Base-by-base conservation (phyloP, 2,329 filamentous ascomycete genomes). In the Coniosporium tulheliwenetii region DNA sequence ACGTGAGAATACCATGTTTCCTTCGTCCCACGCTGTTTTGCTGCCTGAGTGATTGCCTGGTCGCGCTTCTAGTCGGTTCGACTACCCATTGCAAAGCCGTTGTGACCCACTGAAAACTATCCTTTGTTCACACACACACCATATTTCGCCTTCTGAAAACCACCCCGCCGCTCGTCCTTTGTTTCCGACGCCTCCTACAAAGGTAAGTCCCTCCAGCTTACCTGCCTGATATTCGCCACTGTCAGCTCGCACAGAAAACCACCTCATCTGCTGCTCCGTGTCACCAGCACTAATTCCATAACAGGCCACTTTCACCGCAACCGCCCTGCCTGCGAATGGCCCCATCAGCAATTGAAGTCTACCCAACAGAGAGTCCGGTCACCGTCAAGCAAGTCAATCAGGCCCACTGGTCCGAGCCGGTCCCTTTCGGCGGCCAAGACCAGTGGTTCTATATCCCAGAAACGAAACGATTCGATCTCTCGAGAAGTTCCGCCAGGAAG, bases 401-500 rank as follows among this genome's bases (percentile, higher is more conserved):
- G 35, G 51, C 52, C 45, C 56, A 52, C 47, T 52, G 53, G 38
- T 58, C 57, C n/a, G 59, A 60, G 26, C 57, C 60, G 29, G 59
- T 62, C 39, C 51, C 59, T 5, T 64, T 64, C 41, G 59, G 60
- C 42, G 59, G 56, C 36, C 50, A 61, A 44, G 56, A 63, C 39
- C 56, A 60, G 55, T 64, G 60, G 60, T 55, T 58, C 47, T 64
- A 61, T 46, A 53, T 57, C 38, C 57, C 59, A 8, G 49, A 55
- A 16, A 59, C 59, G 41, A 60, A 55, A 40, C 60, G 59, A 43
- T 64, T 64, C 53, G 61, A 64, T 42, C 51, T 64, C 13, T 60
- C 58, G 13, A 54, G 61, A 29, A 58, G 58, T 37, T 55, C 55
- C 34, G 44, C 50, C 41, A 52, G 50, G 39, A 59, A 56, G 44